Conservation (phyloP, 2,329 filamentous ascomycete genomes). For the Blumeria graminis region DNA sequence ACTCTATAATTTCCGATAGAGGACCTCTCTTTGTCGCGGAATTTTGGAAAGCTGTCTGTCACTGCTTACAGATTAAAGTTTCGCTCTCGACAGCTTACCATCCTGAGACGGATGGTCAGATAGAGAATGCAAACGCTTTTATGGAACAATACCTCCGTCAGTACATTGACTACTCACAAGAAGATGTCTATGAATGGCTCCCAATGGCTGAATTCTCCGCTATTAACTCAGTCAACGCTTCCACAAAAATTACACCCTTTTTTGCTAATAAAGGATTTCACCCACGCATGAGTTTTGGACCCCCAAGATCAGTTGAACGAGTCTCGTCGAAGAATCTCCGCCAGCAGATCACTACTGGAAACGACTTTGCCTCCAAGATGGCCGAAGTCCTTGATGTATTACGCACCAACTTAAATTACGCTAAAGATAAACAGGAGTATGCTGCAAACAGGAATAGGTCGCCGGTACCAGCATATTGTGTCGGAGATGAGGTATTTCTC, state of each 20-base stretch:
- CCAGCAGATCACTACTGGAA: background rate
- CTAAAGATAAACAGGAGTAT: background rate
- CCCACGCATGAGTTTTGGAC: slow-evolving; percentile 1
- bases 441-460: background rate
- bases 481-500: background rate
- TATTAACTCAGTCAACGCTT: background rate
- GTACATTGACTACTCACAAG: slow-evolving; percentile 5
- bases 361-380: background rate
- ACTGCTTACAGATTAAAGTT: background rate
- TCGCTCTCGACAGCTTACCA: background rate
- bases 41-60: background rate
- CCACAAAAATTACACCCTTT: background rate
- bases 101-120: slow-evolving; percentile 1
- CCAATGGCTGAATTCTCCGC: slow-evolving; percentile 6
- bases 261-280: slow-evolving; percentile 2
- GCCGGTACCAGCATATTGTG: background rate
- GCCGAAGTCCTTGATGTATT: background rate
- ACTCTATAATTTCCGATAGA: too few species aligned
- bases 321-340: background rate
- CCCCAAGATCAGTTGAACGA: background rate
- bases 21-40: background rate
- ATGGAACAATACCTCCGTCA: slow-evolving; percentile 2
- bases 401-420: background rate
- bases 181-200: slow-evolving; percentile 3
- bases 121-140: slow-evolving; percentile 4